Evolutionary conservation across 164 flowering plant species (phyloP), one percentile per base, ranked within the genome.

Genomic region (Nymphaea colorata): DNA sequence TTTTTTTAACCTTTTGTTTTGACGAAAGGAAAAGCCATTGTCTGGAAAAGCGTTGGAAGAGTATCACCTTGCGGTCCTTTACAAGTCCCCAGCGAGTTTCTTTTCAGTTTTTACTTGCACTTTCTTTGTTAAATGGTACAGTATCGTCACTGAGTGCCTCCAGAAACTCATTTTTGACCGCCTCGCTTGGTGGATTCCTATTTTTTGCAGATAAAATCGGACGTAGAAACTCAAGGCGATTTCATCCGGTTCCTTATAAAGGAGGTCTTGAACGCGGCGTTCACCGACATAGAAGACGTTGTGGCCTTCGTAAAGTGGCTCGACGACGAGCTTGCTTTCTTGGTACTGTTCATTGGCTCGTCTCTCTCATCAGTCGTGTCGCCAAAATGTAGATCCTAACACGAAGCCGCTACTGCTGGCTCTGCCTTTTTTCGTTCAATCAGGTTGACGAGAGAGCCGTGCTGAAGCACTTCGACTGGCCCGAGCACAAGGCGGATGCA

Each of bases 391-490:
- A 25, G 36, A 25, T 25, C 36, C 1, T 25, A 25, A 25, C 36
- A 25, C 1, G 36, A 25, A 25, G 36, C 36, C 36, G 36, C 36
- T 25, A 25, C 36, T 25, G 36, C 36, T 25, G 36, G 36, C 36
- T 25, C 36, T 25, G 36, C 36, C 36, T 25, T 25, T 25, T 25
- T 25, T 25, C 36, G 36, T 25, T 25, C 36, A 25, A 25, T 25
- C 36, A 93, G 98, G 97, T 94, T 68, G 99, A 94, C 72, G 99
- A 94, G 70, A 86, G 99, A 68, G 99, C 99, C 1, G 99, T 94
- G 17, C 80, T 94, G 53, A 94, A 94, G 69, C 99, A 94, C 79
- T 94, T 94, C 45, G 82, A 87, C 5, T 94, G 99, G 99, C 99
- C 99, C 1, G 99, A 94, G 82, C 84, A 85, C 69, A 94, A 88